These are phyloP conservation scores for Didymella keratinophila DNA, from an alignment of 2,329 filamentous ascomycete genomes.

Conservation along the genomic window DNA sequence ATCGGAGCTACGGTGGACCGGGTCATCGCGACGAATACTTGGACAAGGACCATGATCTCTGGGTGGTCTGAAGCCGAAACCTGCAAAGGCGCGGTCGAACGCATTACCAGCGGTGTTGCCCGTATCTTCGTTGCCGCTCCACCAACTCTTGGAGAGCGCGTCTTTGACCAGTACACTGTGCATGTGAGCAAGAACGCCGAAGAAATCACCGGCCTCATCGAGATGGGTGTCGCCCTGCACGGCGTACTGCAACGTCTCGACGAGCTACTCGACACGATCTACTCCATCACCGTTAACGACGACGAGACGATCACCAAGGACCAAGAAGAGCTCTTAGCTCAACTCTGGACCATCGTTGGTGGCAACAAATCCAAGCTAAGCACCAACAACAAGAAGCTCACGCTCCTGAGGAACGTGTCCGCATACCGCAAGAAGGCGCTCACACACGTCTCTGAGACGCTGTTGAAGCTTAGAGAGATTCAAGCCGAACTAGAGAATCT, in stretches of 20 bases:
- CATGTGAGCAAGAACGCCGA: conserved; percentile 75
- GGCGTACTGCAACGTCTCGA: conserved; percentile 72
- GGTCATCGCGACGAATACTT: conserved; percentile 77
- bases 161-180: conserved; percentile 77
- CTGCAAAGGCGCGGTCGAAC: conserved; percentile 49
- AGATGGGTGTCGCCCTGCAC: conserved; percentile 74
- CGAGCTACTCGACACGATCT: conserved; percentile 72
- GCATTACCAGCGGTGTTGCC: conserved; percentile 57
- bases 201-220: conserved; percentile 72
- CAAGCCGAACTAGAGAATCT: conserved; percentile 74
- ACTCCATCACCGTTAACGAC: conserved; percentile 72
- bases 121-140: conserved; percentile 63
- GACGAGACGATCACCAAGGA: conserved; percentile 65
- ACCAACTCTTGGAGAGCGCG: conserved; percentile 53
- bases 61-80: conserved; percentile 61
- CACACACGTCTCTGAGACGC: conserved; percentile 71
- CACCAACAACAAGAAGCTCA: conserved; percentile 69
- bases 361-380: conserved; percentile 69
- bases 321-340: conserved; percentile 71
- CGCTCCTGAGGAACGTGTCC: conserved; percentile 71
- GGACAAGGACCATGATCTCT: conserved; percentile 75
- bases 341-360: conserved; percentile 77
- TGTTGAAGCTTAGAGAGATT: conserved; percentile 78
- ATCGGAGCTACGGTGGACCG: conserved; percentile 77
- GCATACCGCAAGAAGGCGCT: conserved; percentile 71